Evolutionary conservation across 2,329 filamentous ascomycete species (phyloP), one percentile per base, ranked within the genome.

Genomic region (Stachybotrys chlorohalonatus): DNA sequence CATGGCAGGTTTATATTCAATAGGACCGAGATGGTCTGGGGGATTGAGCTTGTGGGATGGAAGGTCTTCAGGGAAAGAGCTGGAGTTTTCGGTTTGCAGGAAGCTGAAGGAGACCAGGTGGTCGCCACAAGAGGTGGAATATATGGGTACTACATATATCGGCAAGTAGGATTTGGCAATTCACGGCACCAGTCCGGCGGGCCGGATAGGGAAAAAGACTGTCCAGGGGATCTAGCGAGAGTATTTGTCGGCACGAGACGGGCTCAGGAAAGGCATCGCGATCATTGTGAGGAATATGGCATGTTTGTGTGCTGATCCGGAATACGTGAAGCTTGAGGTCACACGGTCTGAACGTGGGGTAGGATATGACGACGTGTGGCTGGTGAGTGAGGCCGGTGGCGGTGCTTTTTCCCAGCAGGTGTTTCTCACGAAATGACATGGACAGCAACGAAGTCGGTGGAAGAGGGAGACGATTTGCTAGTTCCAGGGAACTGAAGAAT

Each of bases 291-390:
- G 31, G 45, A 39, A 53, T 47, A 59, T 61, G 59, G 58, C 49
- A 54, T 60, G 59, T 53, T 59, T 60, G 49, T 60, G 56, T 52
- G 56, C 55, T 54, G 59, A 60, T 60, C 56, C 58, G 42, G 56
- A 49, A 56, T 52, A 36, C 54, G 24, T 52, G 51, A 54, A 50
- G 49, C 52, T 31, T 36, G 53, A 47, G 59, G 59, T 61, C 59
- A 61, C 59, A 61, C 57, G 59, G 59, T 13, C 36, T 42, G 8
- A 13, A 24, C 24, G 36, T 42, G 36, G 36, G 36, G 36, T 42
- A 13, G 36, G 36, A 42, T 13, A 13, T 42, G 36, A 42, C 36
- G 36, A 9, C 9, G 36, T 42, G 36, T 42, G 36, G 36, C 36
- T 42, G 36, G 36, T 42, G 36, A 13, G 36, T 42, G 36, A 42